A percentile compares a stretch with the other conserved stretches of the same genome.
These are phyloP conservation scores for Malus asiatica DNA, from an alignment of 306 rosid genomes.

Conservation along the genomic window DNA sequence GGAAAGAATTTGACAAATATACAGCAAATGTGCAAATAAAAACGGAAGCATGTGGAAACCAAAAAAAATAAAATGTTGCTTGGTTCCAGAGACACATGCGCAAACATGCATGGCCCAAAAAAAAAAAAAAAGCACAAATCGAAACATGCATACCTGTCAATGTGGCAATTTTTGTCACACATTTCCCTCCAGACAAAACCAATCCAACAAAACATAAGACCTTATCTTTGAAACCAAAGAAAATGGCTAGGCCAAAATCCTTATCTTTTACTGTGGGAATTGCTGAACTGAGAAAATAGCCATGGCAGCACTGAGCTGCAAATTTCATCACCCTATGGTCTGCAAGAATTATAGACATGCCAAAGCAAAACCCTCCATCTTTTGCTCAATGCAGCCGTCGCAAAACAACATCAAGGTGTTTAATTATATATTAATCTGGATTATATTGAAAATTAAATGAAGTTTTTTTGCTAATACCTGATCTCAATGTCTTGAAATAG, in stretches of 20 bases:
- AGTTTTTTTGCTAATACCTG: not conserved
- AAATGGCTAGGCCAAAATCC: conserved; percentile 11
- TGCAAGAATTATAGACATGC: conserved; percentile 19
- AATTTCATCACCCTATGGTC: conserved; percentile 32
- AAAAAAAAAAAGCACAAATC: not conserved
- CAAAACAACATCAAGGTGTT: conserved; percentile 68
- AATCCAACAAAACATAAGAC: conserved; percentile 20
- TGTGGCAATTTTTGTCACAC: not conserved
- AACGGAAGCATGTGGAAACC: not conserved
- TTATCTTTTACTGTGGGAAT: conserved; percentile 37
- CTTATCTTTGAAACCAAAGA: conserved; percentile 38
- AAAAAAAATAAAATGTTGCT: not conserved
- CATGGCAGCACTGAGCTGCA: conserved; percentile 62
- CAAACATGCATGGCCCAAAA: not conserved
- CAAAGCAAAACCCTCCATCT: conserved; percentile 31
- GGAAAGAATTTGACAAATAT: not conserved
- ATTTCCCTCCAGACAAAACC: conserved; percentile 7
- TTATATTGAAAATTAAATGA: not conserved
- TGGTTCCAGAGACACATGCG: not conserved
- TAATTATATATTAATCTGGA: not conserved
- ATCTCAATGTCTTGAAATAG: conserved; percentile 13
- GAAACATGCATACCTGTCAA: conserved; percentile 10
- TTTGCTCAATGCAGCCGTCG: conserved; percentile 56
- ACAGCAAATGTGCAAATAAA: not conserved
- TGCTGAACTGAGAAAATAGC: conserved; percentile 17